These are phyloP conservation scores for Candida sonorensis DNA, from an alignment of 805 yeast species.

Conservation along the genomic window DNA sequence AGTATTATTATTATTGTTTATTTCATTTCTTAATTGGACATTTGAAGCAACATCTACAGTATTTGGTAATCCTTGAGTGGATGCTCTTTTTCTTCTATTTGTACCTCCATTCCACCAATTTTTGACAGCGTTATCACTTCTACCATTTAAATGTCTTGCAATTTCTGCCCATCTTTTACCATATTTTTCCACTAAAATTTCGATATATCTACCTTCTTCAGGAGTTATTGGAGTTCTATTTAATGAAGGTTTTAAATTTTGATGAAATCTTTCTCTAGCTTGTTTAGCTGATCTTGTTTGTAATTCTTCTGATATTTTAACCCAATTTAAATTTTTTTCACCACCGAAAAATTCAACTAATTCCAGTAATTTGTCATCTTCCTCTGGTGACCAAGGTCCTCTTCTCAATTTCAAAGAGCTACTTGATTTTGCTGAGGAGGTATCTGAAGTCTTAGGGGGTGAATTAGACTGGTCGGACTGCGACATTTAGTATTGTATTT, in stretches of 20 bases:
- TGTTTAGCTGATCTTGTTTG: slow-evolving; percentile 84
- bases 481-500: too few relatives aligned
- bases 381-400: slow-evolving; percentile 90
- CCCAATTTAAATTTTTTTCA: slow-evolving; percentile 63
- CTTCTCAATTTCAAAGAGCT: slow-evolving; percentile 32
- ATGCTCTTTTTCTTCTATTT: slow-evolving; percentile 62
- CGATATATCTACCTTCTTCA: slow-evolving; percentile 79
- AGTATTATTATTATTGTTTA: slow-evolving; percentile 1
- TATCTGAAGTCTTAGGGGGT: too few relatives aligned
- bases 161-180: slow-evolving; percentile 95
- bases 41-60: too few relatives aligned
- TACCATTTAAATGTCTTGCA: slow-evolving; percentile 77
- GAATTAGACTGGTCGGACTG: too few relatives aligned
- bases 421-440: too few relatives aligned
- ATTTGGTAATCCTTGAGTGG: slow-evolving; percentile 20
- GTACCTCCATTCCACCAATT: slow-evolving; percentile 98
- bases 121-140: slow-evolving; percentile 86
- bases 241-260: slow-evolving; percentile 78
- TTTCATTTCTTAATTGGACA: too few relatives aligned
- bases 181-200: slow-evolving; percentile 65
- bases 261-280: slow-evolving; percentile 87
- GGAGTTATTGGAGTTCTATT: slow-evolving; percentile 77
- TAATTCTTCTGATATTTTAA: slow-evolving; percentile 65
- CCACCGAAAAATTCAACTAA: slow-evolving; percentile 70
- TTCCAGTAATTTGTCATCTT: slow-evolving; percentile 66